These are phyloP conservation scores for Peronospora tabacina DNA, from an alignment of 352 stramenopile species.

Conservation along the genomic window DNA sequence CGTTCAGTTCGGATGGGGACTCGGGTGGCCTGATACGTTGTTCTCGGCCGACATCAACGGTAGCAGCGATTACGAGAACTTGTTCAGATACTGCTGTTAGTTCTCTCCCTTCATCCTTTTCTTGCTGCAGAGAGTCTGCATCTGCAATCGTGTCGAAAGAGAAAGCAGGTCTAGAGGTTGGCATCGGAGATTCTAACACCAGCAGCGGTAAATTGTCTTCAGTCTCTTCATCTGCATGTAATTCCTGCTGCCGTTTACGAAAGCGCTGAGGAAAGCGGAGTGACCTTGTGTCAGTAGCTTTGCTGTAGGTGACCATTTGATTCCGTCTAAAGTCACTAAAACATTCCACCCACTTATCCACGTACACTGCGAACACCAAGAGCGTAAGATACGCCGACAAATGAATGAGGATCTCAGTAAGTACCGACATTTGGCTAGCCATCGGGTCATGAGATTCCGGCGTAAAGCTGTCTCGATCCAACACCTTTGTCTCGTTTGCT, in stretches of 20 bases:
- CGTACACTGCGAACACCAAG: conserved; percentile 32
- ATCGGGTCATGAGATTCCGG: conserved; percentile 2
- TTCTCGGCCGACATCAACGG: conserved; percentile 15
- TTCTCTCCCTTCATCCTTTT: not conserved
- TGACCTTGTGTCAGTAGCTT: conserved; percentile 16
- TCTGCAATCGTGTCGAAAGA: conserved; percentile 11
- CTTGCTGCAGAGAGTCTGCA: not conserved
- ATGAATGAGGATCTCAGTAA: conserved; percentile 34
- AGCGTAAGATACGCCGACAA: conserved; percentile 32
- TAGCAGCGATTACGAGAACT: conserved; percentile 15
- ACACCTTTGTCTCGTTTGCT: conserved; percentile 8
- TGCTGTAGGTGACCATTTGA: conserved; percentile 27
- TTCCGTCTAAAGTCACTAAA: conserved; percentile 32
- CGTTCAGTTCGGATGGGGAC: conserved; percentile 6
- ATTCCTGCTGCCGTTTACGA: conserved; percentile 14
- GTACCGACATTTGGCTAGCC: conserved; percentile 25
- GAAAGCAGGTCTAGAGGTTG: conserved; percentile 10
- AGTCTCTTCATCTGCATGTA: conserved; percentile 8
- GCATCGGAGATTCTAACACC: conserved; percentile 17
- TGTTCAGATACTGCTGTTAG: conserved; percentile 1
- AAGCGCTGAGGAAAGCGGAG: conserved; percentile 26
- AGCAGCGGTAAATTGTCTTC: conserved; percentile 23
- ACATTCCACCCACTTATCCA: conserved; percentile 37
- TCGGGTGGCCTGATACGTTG: conserved; percentile 3
- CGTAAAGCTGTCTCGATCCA: conserved; percentile 3